These are phyloP conservation scores for Pseudogymnoascus sp. DNA, from an alignment of 2,329 filamentous ascomycete species.

Conservation along the genomic window DNA sequence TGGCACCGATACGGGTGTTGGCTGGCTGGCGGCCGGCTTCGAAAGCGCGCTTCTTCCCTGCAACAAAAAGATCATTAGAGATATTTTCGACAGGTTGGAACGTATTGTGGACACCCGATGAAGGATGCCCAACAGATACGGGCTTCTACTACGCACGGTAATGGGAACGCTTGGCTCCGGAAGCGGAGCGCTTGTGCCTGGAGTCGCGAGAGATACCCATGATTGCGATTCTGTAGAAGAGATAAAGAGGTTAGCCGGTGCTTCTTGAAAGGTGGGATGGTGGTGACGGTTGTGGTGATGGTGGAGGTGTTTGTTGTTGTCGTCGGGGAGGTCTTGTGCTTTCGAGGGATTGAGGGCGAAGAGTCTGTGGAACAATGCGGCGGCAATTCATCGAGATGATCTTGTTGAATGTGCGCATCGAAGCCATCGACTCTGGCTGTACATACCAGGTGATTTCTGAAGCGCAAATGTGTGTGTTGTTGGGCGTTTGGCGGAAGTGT, in stretches of 20 bases:
- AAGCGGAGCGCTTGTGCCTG: slow-evolving; percentile 98
- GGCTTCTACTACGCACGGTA: slow-evolving; percentile 74
- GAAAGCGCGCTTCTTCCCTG: slow-evolving; percentile 96
- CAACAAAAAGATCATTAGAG: slow-evolving; percentile 39
- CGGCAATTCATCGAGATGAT: slow-evolving; percentile 5
- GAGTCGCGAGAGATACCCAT: slow-evolving; percentile 99
- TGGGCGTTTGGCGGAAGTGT: slow-evolving; percentile 10
- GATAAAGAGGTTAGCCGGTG: slow-evolving; percentile 24
- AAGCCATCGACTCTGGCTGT: slow-evolving; percentile 7
- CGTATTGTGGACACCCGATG: slow-evolving; percentile 38
- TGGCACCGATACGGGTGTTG: slow-evolving; percentile 97
- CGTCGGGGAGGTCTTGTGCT: background rate
- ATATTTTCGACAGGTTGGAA: slow-evolving; percentile 57
- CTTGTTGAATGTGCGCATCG: background rate
- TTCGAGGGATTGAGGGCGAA: background rate
- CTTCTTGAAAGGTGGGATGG: background rate
- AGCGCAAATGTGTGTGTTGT: slow-evolving; percentile 8
- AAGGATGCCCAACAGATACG: slow-evolving; percentile 47
- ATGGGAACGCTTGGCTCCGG: slow-evolving; percentile 94
- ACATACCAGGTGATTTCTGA: slow-evolving; percentile 11
- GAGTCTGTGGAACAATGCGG: background rate
- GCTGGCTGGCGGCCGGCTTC: slow-evolving; percentile 99
- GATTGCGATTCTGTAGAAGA: slow-evolving; percentile 60
- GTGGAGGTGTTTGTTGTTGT: background rate
- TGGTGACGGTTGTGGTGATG: background rate